These are phyloP conservation scores for Aspergillus neotritici DNA, from an alignment of 2,329 filamentous ascomycete genomes.

Conservation along the genomic window DNA sequence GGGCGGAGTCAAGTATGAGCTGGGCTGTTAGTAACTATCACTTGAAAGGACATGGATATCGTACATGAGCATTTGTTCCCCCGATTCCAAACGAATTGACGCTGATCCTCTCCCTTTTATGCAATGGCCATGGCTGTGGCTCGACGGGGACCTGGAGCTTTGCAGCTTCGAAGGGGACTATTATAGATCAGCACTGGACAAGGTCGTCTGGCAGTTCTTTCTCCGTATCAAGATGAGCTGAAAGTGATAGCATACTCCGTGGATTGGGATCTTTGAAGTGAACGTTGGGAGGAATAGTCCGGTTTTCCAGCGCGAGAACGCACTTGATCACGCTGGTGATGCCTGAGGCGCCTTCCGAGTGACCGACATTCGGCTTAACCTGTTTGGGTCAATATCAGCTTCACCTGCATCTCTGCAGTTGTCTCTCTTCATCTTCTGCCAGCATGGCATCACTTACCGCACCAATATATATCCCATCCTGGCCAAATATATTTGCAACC, in stretches of 20 bases:
- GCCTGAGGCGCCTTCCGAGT: constrained; percentile 23
- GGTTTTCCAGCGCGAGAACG: constrained; percentile 19
- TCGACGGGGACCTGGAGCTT: constrained; percentile 14
- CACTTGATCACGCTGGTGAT: constrained; percentile 24
- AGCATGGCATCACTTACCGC: constrained; percentile 5
- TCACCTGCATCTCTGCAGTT: no score
- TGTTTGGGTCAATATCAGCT: background rate
- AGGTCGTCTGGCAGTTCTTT: no score
- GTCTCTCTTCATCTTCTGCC: background rate
- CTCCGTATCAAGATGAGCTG: background rate
- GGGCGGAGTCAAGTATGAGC: constrained; percentile 12
- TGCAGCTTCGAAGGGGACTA: constrained; percentile 14
- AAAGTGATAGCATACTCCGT: constrained; percentile 7
- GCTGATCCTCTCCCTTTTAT: constrained; percentile 20
- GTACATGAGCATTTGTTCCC: constrained; percentile 21
- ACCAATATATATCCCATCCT: constrained; percentile 14
- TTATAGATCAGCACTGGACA: background rate
- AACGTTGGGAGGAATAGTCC: constrained; percentile 22
- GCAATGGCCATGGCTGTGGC: constrained; percentile 21
- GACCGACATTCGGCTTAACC: constrained; percentile 27
- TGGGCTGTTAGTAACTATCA: background rate
- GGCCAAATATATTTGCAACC: constrained; percentile 12
- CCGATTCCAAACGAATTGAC: constrained; percentile 33
- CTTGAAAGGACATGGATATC: background rate
- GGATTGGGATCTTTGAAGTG: constrained; percentile 28